Evolutionary conservation across 768 basidiomycete genomes (phyloP).

Genomic region (Tricholoma matsutake): DNA sequence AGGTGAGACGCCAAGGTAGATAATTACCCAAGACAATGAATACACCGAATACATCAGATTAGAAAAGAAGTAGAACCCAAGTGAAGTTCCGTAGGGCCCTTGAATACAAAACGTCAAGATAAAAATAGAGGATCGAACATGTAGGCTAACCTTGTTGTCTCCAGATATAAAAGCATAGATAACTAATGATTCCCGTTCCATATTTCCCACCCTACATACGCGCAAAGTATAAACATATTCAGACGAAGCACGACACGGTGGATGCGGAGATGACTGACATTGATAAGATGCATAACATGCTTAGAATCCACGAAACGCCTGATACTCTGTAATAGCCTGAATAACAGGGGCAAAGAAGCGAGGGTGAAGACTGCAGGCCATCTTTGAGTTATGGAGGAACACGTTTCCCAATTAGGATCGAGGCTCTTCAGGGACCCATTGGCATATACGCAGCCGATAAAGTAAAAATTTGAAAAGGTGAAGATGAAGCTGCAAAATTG

Average conservation of each 20-base stretch:
- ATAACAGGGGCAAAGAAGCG: conserved; percentile 62
- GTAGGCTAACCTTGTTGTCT: conserved; percentile 51
- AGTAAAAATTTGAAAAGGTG: conserved; percentile 68
- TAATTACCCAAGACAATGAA: conserved; percentile 71
- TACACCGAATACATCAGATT: conserved; percentile 67
- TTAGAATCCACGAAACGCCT: conserved; percentile 83
- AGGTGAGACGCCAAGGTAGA: conserved; percentile 38
- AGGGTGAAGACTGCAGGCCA: conserved; percentile 67
- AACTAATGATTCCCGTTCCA: conserved; percentile 57
- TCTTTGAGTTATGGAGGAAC: conserved; percentile 38
- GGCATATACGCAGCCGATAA: conserved; percentile 72
- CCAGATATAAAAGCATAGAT: conserved; percentile 78
- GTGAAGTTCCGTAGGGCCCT: conserved; percentile 37
- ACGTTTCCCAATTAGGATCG: conserved; percentile 45
- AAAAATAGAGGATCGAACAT: background rate
- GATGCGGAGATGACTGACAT: conserved; percentile 45
- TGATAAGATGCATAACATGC: conserved; percentile 79
- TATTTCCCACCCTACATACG: conserved; percentile 84
- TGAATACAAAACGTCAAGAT: conserved; percentile 15
- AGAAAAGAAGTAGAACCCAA: conserved; percentile 68
- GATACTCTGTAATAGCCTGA: conserved; percentile 82
- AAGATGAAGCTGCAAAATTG: conserved; percentile 81
- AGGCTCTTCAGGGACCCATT: conserved; percentile 34
- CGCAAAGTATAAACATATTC: background rate
- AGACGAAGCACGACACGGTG: background rate